Evolutionary conservation across 495 filamentous ascomycete genomes (phyloP).

Genomic region (Cryomyces minteri): DNA sequence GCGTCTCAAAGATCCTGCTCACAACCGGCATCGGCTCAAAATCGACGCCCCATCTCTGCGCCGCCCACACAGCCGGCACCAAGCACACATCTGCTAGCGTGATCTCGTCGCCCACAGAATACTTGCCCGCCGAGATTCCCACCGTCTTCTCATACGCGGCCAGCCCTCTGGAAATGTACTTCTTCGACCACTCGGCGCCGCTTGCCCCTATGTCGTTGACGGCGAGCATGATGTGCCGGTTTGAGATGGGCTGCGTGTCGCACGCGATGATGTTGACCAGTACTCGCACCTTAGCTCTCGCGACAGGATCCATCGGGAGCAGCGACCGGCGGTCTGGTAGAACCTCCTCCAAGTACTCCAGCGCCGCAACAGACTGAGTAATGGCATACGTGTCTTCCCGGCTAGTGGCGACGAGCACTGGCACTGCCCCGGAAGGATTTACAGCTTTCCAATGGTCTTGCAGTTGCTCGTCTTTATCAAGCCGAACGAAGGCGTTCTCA

Average conservation of each 20-base stretch:
- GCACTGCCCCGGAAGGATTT: constrained; percentile 32
- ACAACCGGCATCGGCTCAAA: constrained; percentile 22
- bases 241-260: constrained; percentile 33
- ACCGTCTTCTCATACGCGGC: constrained; percentile 26
- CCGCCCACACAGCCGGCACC: constrained; percentile 31
- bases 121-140: constrained; percentile 20
- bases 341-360: constrained; percentile 35
- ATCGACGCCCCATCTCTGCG: constrained; percentile 29
- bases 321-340: constrained; percentile 12
- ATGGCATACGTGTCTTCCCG: constrained; percentile 18
- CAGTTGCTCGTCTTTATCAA: constrained; percentile 26
- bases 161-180: constrained; percentile 13
- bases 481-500: constrained; percentile 25
- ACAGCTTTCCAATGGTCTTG: constrained; percentile 16
- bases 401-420: constrained; percentile 20
- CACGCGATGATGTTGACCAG: constrained; percentile 27
- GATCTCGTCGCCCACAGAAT: constrained; percentile 31
- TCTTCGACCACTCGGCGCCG: constrained; percentile 15
- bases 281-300: constrained; percentile 24
- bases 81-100: constrained; percentile 34
- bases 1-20: constrained; percentile 17
- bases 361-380: constrained; percentile 31
- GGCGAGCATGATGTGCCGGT: constrained; percentile 25
- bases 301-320: constrained; percentile 21
- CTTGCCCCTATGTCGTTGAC: constrained; percentile 21